Evolutionary conservation across 2,329 filamentous ascomycete species (phyloP).

Genomic region (Ceratocystis huliohia): DNA sequence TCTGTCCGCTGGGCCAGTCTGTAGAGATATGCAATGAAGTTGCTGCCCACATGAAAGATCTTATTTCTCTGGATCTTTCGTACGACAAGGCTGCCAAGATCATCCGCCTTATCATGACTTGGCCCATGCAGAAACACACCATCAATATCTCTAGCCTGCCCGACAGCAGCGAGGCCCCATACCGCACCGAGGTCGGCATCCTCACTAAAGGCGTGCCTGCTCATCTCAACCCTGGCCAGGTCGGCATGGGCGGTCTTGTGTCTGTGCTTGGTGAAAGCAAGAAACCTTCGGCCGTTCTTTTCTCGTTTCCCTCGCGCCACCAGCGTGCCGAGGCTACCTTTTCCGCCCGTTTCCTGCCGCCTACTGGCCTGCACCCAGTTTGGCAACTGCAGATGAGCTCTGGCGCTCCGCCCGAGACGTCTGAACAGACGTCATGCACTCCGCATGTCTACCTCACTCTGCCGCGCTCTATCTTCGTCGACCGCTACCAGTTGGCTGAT

Average conservation of each 20-base stretch:
- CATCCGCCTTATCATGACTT: conserved; percentile 53
- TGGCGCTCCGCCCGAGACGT: conserved; percentile 37
- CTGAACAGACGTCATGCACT: conserved; percentile 42
- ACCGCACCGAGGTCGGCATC: conserved; percentile 69
- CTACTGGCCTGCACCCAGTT: conserved; percentile 73
- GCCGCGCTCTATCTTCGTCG: conserved; percentile 68
- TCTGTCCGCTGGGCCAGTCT: conserved; percentile 38
- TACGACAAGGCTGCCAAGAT: conserved; percentile 56
- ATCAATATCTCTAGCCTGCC: conserved; percentile 3
- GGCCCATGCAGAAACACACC: conserved; percentile 34
- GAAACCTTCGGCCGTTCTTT: conserved; percentile 61
- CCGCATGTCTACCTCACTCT: conserved; percentile 73
- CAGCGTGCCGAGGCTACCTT: conserved; percentile 47
- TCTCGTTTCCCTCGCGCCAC: conserved; percentile 74
- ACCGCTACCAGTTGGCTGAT: conserved; percentile 74
- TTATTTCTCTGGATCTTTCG: conserved; percentile 61
- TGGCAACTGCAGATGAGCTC: conserved; percentile 54
- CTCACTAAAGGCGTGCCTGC: conserved; percentile 51
- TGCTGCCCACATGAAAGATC: conserved; percentile 35
- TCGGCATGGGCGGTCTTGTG: conserved; percentile 66
- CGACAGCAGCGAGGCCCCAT: conserved; percentile 21
- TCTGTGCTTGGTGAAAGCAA: conserved; percentile 64
- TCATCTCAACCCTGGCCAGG: conserved; percentile 53
- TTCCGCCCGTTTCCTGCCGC: conserved; percentile 49
- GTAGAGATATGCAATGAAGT: conserved; percentile 36